These are phyloP conservation scores for Ophiocordyceps polyrhachis-furcata DNA, from an alignment of 2,329 filamentous ascomycete species.

Conservation along the genomic window DNA sequence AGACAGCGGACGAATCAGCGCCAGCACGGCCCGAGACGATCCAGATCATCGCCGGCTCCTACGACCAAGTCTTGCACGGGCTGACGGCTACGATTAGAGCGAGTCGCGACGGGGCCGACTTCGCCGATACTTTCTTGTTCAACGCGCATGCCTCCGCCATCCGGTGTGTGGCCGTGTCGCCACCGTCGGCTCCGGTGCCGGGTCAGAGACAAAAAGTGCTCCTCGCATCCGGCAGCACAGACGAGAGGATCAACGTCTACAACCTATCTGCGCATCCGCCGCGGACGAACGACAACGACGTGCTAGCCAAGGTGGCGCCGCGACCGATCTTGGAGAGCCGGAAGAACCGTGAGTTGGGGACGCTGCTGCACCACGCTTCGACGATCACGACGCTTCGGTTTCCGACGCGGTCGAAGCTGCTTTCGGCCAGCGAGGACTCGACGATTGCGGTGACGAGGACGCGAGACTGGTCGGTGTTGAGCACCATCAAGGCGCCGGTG, in stretches of 20 bases:
- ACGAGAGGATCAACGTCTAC: constrained; percentile 92
- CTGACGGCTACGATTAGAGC: constrained; percentile 51
- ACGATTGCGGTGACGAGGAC: constrained; percentile 75
- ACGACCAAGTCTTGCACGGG: constrained; percentile 83
- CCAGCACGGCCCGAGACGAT: constrained; percentile 33
- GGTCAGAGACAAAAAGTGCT: constrained; percentile 64
- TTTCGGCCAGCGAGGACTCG: constrained; percentile 80
- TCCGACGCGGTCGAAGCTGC: constrained; percentile 68
- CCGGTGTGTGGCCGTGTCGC: constrained; percentile 72
- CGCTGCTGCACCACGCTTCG: constrained; percentile 69
- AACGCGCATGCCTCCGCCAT: constrained; percentile 83
- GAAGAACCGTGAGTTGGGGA: constrained; percentile 74
- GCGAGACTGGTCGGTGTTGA: constrained; percentile 76
- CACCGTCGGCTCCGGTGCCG: constrained; percentile 41
- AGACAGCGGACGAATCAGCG: constrained; percentile 4
- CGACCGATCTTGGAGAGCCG: constrained; percentile 67
- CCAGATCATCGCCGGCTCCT: constrained; percentile 83
- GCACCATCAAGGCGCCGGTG: constrained; percentile 73
- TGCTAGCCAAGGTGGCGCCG: constrained; percentile 48
- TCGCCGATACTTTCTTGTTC: constrained; percentile 89
- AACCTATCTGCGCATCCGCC: constrained; percentile 57
- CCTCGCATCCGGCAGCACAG: constrained; percentile 78
- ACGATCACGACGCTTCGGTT: constrained; percentile 67
- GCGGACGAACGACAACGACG: constrained; percentile 33
- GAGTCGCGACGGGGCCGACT: constrained; percentile 32